phyloP scores from a whole-genome alignment of 2,329 filamentous ascomycete genomes.

The Seiridium unicorne region DNA sequence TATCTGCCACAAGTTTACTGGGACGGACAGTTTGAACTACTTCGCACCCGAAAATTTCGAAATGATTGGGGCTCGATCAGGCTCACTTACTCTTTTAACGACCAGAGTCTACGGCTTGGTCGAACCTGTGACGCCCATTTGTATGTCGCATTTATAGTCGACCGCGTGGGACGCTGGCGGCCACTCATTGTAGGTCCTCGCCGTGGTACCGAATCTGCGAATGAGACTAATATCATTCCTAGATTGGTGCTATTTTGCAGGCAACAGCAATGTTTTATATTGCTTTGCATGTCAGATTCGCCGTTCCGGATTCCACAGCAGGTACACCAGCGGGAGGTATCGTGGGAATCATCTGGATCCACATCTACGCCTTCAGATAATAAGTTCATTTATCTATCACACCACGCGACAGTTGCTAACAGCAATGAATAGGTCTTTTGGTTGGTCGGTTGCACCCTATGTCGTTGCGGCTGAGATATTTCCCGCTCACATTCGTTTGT shows the following conservation, averaged over 20 bases:
- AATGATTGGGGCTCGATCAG: slow-evolving; percentile 33
- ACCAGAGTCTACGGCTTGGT: slow-evolving; percentile 35
- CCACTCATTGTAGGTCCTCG: slow-evolving; percentile 18
- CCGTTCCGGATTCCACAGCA: slow-evolving; percentile 22
- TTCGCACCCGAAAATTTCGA: slow-evolving; percentile 37
- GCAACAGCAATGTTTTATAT: slow-evolving; percentile 30
- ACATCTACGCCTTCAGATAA: slow-evolving; percentile 27
- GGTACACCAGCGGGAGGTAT: slow-evolving; percentile 37
- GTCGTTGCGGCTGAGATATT: slow-evolving; percentile 31
- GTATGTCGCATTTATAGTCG: slow-evolving; percentile 30
- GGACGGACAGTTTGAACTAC: slow-evolving; percentile 38
- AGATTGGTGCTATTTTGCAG: slow-evolving; percentile 26
- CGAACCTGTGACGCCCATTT: slow-evolving; percentile 29
- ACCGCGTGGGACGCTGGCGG: slow-evolving; percentile 28
- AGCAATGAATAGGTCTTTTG: slow-evolving; percentile 16
- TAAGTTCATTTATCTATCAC: slow-evolving; percentile 13
- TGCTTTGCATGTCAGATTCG: slow-evolving; percentile 33
- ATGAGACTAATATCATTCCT: neutral
- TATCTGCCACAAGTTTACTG: slow-evolving; percentile 40
- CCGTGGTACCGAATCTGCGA: neutral
- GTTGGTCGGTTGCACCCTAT: slow-evolving; percentile 23
- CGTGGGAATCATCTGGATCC: slow-evolving; percentile 35
- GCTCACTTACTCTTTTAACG: slow-evolving; percentile 30
- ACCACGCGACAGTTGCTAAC: slow-evolving; percentile 11
- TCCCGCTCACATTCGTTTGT: slow-evolving; percentile 28